Percentiles rank a stretch among this genome's conserved stretches.
phyloP scores from a whole-genome alignment of 192 early-diverging fungal species.

The Coemansia sp. region DNA sequence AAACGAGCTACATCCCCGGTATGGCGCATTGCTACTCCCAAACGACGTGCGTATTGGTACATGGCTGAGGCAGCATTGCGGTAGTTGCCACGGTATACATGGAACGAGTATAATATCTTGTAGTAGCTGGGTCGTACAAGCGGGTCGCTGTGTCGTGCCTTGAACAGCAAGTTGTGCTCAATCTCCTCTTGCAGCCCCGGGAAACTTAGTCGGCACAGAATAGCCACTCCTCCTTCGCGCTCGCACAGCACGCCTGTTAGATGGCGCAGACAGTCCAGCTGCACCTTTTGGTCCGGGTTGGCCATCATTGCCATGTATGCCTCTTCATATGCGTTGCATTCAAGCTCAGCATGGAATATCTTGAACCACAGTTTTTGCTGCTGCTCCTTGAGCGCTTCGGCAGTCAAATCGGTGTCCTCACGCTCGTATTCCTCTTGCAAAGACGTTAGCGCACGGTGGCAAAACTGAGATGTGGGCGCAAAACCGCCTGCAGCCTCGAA shows the following conservation, averaged over 20 bases:
- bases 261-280: constrained; percentile 52
- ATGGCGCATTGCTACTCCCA: constrained; percentile 16
- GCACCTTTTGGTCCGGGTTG: constrained; percentile 31
- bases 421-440: constrained; percentile 18
- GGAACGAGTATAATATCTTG: constrained; percentile 54
- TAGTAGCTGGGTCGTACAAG: constrained; percentile 38
- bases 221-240: constrained; percentile 25
- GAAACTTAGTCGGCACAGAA: constrained; percentile 46
- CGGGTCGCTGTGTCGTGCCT: constrained; percentile 50
- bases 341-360: constrained; percentile 51
- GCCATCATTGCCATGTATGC: constrained; percentile 54
- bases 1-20: constrained; percentile 17
- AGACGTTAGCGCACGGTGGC: constrained; percentile 31
- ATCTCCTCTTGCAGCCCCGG: constrained; percentile 47
- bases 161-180: constrained; percentile 49
- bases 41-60: constrained; percentile 53
- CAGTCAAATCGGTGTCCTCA: constrained; percentile 6
- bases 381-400: constrained; percentile 8
- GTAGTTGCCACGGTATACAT: constrained; percentile 55
- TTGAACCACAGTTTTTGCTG: constrained; percentile 41
- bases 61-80: constrained; percentile 54
- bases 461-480: constrained; percentile 15
- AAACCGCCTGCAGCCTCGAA: constrained; percentile 24
- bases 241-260: constrained; percentile 50
- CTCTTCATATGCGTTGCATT: constrained; percentile 33